A percentile compares a stretch with the other conserved stretches of the same genome.
Evolutionary conservation across 129 eudicot genomes (phyloP).

Genomic region (Flaveria sonorensis): DNA sequence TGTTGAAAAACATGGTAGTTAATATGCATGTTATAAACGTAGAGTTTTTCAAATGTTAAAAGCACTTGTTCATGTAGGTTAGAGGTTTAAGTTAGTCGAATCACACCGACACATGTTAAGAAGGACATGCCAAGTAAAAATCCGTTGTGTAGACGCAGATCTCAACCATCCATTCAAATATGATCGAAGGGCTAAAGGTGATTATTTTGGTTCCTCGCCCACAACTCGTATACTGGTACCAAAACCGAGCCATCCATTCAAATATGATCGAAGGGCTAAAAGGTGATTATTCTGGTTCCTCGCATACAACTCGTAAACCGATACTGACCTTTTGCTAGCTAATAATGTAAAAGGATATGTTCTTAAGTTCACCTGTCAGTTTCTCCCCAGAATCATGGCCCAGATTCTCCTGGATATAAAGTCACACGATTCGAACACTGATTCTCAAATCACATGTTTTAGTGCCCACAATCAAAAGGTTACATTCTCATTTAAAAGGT

Average conservation of each 20-base stretch:
- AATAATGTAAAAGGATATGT: constrained; percentile 23
- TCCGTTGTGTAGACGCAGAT: not conserved
- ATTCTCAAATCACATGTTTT: constrained; percentile 20
- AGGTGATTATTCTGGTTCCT: not conserved
- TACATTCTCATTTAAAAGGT: not conserved
- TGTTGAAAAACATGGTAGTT: not conserved
- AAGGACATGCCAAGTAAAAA: not conserved
- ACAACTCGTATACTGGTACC: too few species aligned
- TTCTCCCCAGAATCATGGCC: constrained; percentile 18
- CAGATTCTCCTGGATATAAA: constrained; percentile 28
- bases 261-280: not conserved
- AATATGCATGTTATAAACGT: not conserved
- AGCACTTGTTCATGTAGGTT: not conserved
- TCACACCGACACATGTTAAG: not conserved
- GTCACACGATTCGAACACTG: constrained; percentile 18
- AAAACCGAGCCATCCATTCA: not conserved
- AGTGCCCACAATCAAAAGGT: constrained; percentile 27
- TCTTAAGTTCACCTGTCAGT: constrained; percentile 23
- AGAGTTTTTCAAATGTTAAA: not conserved
- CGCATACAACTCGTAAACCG: not conserved
- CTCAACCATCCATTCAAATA: not conserved
- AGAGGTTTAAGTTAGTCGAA: not conserved
- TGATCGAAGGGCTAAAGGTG: not conserved
- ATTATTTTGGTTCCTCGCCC: too few species aligned
- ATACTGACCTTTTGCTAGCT: not conserved